Percentiles rank a stretch among this genome's conserved stretches.
Evolutionary conservation across 306 rosid genomes (phyloP).

Genomic region (Argentina anserina): DNA sequence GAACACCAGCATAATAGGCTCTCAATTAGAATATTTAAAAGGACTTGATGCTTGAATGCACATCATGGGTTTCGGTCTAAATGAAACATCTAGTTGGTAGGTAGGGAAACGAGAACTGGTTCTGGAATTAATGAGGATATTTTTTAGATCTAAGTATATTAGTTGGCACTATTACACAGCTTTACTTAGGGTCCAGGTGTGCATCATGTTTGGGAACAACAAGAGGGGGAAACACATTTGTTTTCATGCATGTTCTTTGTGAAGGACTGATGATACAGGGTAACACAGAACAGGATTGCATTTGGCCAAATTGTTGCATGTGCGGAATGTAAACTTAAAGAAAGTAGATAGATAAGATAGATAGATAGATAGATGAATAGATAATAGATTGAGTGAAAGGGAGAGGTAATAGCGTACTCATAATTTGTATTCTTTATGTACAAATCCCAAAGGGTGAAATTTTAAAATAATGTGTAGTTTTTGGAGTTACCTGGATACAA

Average conservation of each 20-base stretch:
- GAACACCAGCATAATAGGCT: background rate
- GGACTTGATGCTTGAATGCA: background rate
- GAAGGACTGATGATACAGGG: background rate
- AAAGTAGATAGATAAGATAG: background rate
- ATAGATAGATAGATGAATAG: background rate
- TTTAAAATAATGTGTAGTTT: background rate
- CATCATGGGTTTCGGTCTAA: background rate
- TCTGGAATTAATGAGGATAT: background rate
- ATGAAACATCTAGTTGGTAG: background rate
- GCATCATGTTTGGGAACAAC: background rate
- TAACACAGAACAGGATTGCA: background rate
- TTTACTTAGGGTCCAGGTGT: background rate
- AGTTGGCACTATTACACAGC: background rate
- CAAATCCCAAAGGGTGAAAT: background rate
- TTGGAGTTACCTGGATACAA: background rate
- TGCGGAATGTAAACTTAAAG: background rate
- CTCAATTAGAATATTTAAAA: background rate
- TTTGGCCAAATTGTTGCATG: background rate
- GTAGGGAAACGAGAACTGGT: background rate
- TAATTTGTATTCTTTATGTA: background rate
- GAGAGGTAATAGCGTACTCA: background rate
- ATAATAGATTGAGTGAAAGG: background rate
- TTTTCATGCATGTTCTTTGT: background rate
- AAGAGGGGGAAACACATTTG: background rate
- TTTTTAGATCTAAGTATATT: background rate